phyloP scores from a whole-genome alignment of 441 rosid genomes.

The Arabidopsis hybrid region DNA sequence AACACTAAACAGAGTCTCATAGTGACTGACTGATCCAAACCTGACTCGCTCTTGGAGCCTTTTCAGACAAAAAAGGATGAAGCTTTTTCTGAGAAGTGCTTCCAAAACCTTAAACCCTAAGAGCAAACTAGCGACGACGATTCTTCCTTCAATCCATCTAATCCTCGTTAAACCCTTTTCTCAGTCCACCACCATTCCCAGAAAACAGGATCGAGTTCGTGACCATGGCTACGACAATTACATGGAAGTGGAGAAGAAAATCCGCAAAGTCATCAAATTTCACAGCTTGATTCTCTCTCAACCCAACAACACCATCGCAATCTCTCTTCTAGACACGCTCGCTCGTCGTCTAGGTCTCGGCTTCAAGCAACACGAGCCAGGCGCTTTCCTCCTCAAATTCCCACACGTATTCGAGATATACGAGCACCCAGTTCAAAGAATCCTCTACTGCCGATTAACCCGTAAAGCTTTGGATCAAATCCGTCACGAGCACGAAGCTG shows the following conservation, averaged over 20 bases:
- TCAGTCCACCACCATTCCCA: constrained; percentile 84
- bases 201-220: constrained; percentile 75
- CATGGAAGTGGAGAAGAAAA: constrained; percentile 94
- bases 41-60: not conserved
- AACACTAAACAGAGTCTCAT: constrained; percentile 7
- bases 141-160: constrained; percentile 28
- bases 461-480: constrained; percentile 73
- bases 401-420: constrained; percentile 83
- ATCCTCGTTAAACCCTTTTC: constrained; percentile 53
- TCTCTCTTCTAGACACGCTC: constrained; percentile 72
- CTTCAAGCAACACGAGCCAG: constrained; percentile 80
- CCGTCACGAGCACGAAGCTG: constrained; percentile 66
- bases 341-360: constrained; percentile 80
- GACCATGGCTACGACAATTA: constrained; percentile 94
- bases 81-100: constrained; percentile 42
- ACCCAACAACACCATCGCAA: constrained; percentile 62
- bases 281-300: constrained; percentile 76
- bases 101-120: constrained; percentile 47
- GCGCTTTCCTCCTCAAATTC: constrained; percentile 77
- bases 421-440: constrained; percentile 90
- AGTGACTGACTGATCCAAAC: constrained; percentile 1
- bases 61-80: constrained; percentile 46
- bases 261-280: constrained; percentile 76
- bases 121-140: constrained; percentile 6
- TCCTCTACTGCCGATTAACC: constrained; percentile 75